Percentiles rank a stretch among this genome's conserved stretches.
Conservation (phyloP, 2,329 filamentous ascomycete genomes). For the Fusarium floridanum region DNA sequence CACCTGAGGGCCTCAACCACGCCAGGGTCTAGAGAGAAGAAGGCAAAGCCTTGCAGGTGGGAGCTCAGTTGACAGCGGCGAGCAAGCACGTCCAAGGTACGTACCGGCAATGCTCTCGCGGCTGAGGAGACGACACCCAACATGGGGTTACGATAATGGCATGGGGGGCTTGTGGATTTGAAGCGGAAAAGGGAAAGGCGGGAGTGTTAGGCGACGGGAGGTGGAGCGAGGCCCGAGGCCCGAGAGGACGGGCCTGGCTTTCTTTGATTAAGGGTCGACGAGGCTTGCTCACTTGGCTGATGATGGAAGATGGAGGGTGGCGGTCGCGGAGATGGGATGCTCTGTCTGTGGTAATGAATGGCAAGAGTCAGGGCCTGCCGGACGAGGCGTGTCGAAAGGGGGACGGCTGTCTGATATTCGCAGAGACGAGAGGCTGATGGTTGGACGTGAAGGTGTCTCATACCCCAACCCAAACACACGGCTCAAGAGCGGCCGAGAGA, state of each 20-base stretch:
- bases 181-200: conserved; percentile 33
- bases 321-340: conserved; percentile 23
- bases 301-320: conserved; percentile 36
- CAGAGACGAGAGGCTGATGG: background rate
- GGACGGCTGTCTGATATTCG: conserved; percentile 2
- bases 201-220: conserved; percentile 40
- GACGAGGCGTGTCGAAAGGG: conserved; percentile 21
- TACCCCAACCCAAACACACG: background rate
- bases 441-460: conserved; percentile 10
- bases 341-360: conserved; percentile 9
- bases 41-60: conserved; percentile 41
- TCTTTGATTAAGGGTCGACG: conserved; percentile 49
- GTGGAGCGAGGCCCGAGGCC: conserved; percentile 43
- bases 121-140: conserved; percentile 19
- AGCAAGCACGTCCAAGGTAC: conserved; percentile 28
- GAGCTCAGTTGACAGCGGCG: conserved; percentile 35
- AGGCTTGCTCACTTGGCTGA: conserved; percentile 42
- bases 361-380: conserved; percentile 12
- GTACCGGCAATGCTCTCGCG: conserved; percentile 22
- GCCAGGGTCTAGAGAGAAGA: conserved; percentile 36
- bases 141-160: conserved; percentile 31
- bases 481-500: background rate
- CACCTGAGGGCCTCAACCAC: conserved; percentile 30
- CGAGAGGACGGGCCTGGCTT: conserved; percentile 45
- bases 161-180: conserved; percentile 34